Base-by-base conservation (phyloP, 139 green algal genomes). In the Dunaliella sp. region DNA sequence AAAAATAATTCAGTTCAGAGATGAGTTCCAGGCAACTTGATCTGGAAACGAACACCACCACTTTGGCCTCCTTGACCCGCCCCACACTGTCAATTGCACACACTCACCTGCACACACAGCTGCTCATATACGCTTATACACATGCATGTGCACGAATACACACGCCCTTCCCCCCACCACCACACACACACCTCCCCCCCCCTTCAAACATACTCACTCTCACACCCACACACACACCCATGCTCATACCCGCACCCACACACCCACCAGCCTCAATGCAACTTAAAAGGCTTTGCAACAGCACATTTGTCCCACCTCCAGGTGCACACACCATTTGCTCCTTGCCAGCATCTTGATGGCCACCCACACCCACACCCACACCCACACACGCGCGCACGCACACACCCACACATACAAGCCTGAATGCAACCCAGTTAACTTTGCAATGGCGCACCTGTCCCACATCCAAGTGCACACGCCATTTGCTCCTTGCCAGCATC, bases 281-380 rank as follows among this genome's bases (percentile, higher is more conserved):
- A n/a, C 22, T 25, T 25, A 76, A 25, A 76, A 22, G 22, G 59
- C 59, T 48, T 36, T 82, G 21, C n/a, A n/a, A n/a, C n/a, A n/a
- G n/a, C n/a, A n/a, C 81, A 88, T 92, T 90, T 80, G 83, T 31
- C 84, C 90, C 84, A 94, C 85, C 82, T 92, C 89, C 65, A 88
- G 77, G 88, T 96, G 93, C 83, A 97, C 88, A 0, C 91, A 83
- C 93, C 93, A 82, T 36, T 86, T 86, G 65, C 3, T 21, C 16
- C 84, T 91, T 89, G 98, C 95, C 28, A 96, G 90, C 96, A 99
- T 99, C 92, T 99, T 97, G 0, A 99, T 95, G 0, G 97, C 90
- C 33, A 34, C 1, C n/a, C n/a, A n/a, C n/a, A n/a, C n/a, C n/a
- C n/a, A n/a, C n/a, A n/a, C n/a, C n/a, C n/a, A n/a, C n/a, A n/a